Percentiles rank a stretch among this genome's conserved stretches.
phyloP scores from a whole-genome alignment of 2,329 filamentous ascomycete species.

The Fusarium sp. region DNA sequence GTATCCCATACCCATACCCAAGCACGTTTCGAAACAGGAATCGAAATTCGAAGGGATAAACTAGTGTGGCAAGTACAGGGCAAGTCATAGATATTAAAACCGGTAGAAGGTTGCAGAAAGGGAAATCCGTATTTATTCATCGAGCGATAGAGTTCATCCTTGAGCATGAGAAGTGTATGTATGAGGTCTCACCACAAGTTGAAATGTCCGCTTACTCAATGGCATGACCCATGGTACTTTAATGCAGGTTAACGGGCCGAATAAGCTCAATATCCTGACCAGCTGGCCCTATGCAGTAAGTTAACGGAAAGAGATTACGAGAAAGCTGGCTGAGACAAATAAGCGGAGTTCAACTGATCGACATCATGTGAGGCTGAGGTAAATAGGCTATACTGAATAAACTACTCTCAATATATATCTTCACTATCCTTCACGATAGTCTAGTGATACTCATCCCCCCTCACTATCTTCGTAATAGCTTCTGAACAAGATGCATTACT shows the following conservation, averaged over 20 bases:
- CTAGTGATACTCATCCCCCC: rapidly evolving
- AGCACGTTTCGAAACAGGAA: background rate
- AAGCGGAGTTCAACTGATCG: background rate
- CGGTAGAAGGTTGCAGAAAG: background rate
- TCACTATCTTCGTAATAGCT: rapidly evolving
- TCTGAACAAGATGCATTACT: background rate
- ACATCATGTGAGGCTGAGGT: background rate
- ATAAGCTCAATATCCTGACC: background rate
- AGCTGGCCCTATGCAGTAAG: background rate
- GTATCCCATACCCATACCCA: background rate
- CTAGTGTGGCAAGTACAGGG: background rate
- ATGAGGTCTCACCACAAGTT: background rate
- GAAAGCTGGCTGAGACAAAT: background rate
- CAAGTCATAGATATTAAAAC: no score
- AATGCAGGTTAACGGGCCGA: background rate
- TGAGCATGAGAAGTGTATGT: background rate
- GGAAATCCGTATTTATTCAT: background rate
- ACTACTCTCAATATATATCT: no score
- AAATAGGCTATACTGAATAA: background rate
- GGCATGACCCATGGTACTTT: background rate
- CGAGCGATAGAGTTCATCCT: background rate
- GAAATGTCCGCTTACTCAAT: background rate
- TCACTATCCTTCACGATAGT: no score
- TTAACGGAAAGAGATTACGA: background rate
- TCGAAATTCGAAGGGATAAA: background rate